Percentiles rank a stretch among this genome's conserved stretches.
Evolutionary conservation across 805 yeast genomes (phyloP).

Genomic region (Lipomyces yamanashiensis): DNA sequence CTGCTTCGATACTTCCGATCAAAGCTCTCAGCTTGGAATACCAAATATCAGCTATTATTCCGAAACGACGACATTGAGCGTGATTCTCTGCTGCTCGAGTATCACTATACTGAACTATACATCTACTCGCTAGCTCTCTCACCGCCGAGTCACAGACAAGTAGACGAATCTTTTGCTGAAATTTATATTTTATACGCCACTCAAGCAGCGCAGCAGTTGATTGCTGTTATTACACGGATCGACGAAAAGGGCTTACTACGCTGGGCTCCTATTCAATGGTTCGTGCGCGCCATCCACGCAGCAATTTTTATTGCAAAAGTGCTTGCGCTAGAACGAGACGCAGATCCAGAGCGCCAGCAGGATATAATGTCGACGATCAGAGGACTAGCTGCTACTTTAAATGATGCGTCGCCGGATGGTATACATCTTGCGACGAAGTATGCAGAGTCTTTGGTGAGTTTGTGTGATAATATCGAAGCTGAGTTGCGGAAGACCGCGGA

Average conservation of each 20-base stretch:
- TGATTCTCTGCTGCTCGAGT: conserved; percentile 80
- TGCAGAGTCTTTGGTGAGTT: conserved; percentile 28
- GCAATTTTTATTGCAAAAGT: conserved; percentile 90
- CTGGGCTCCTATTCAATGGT: conserved; percentile 93
- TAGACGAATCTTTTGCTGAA: conserved; percentile 63
- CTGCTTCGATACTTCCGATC: conserved; percentile 76
- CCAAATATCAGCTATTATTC: conserved; percentile 61
- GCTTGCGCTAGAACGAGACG: conserved; percentile 47
- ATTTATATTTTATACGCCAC: conserved; percentile 81
- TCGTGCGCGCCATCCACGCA: conserved; percentile 80
- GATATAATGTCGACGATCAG: conserved; percentile 71
- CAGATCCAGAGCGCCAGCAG: conserved; percentile 43
- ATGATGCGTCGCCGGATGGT: conserved; percentile 89
- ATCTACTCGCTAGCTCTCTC: conserved; percentile 79
- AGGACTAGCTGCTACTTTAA: conserved; percentile 69
- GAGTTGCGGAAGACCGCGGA: conserved; percentile 17
- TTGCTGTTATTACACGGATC: conserved; percentile 71
- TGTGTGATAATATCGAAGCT: conserved; percentile 28
- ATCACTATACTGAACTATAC: conserved; percentile 80
- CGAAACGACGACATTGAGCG: conserved; percentile 55
- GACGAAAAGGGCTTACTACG: conserved; percentile 63
- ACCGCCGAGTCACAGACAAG: conserved; percentile 48
- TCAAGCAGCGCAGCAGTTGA: conserved; percentile 78
- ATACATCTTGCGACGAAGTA: conserved; percentile 66
- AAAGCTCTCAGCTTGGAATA: conserved; percentile 76